A percentile compares a stretch with the other conserved stretches of the same genome.
Conservation (phyloP, 805 yeast species). For the Grigorovia transvaalensis region DNA sequence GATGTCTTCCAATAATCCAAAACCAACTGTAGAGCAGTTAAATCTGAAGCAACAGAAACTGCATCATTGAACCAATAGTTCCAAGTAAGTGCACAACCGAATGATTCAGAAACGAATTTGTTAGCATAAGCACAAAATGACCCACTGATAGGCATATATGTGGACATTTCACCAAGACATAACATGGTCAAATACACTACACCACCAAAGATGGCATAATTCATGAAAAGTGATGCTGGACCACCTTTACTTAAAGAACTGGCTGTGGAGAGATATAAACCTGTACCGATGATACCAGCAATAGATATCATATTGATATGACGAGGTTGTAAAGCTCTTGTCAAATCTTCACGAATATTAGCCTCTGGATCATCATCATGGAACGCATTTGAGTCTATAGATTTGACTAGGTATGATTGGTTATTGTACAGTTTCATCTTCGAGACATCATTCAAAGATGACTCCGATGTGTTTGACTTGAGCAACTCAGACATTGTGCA, state of each 20-base stretch:
- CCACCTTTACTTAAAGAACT: conserved; percentile 41
- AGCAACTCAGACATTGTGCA: neutral
- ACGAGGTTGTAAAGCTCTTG: conserved; percentile 38
- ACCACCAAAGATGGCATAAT: conserved; percentile 39
- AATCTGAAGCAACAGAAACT: conserved; percentile 54
- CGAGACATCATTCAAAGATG: neutral
- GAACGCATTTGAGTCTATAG: neutral
- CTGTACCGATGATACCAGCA: conserved; percentile 70
- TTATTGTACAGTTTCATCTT: neutral
- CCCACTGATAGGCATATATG: conserved; percentile 46
- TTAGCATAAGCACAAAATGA: conserved; percentile 48
- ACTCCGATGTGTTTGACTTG: neutral
- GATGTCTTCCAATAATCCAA: conserved; percentile 38
- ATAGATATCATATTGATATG: conserved; percentile 73
- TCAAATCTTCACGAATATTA: conserved; percentile 7
- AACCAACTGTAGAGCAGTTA: conserved; percentile 50
- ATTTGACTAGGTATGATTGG: neutral
- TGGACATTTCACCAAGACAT: conserved; percentile 47
- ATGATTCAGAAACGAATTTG: conserved; percentile 53
- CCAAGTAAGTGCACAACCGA: conserved; percentile 66
- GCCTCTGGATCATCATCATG: conserved; percentile 7
- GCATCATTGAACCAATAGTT: conserved; percentile 56
- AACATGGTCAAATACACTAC: conserved; percentile 45
- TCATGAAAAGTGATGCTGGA: conserved; percentile 42
- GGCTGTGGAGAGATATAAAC: conserved; percentile 48